Evolutionary conservation across 495 filamentous ascomycete species (phyloP), one percentile per base, ranked within the genome.

Genomic region (Penicillium goetzii): DNA sequence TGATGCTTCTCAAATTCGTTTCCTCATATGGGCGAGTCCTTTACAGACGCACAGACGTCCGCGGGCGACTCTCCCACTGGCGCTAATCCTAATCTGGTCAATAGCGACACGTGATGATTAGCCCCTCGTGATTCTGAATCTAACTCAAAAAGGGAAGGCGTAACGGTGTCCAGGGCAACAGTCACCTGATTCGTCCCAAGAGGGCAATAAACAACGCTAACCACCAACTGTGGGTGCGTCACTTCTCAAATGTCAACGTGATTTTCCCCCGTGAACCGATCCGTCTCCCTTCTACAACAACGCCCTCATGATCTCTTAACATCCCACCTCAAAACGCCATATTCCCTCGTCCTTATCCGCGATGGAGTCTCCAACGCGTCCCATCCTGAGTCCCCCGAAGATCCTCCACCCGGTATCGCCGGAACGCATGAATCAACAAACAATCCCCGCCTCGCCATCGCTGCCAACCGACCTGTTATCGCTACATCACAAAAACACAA

Each of bases 361-460:
- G 59, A 81, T 81, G 77, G 78, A 79, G 52, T 78, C 78, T 41
- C 78, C 77, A 65, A 76, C 76, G 55, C 73, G 73, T 74, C 74
- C 69, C 34, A 69, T 77, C 65, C 76, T 80, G 38, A 81, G 80
- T 66, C 83, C 84, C 38, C 76, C 85, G 43, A 86, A 88, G 62
- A 85, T 83, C 84, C 90, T 69, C 77, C 93, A 57, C 86, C 86
- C 87, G 19, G 76, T 92, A 25, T 92, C 93, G 8, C 87, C 92
- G 55, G 92, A 96, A 73, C 89, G 90, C 73, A 89, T 88, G 72
- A 93, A 93, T 70, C 85, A 89, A 74, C 87, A 90, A 71, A 79
- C 80, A 43, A 75, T 82, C 33, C 78, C 81, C 33, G 76, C 72
- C 51, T 87, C 87, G 11, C 84, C 85, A 0, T 84, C 83, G 0